These are phyloP conservation scores for Hymenoscyphus scutula DNA, from an alignment of 2,329 filamentous ascomycete genomes.

Conservation along the genomic window DNA sequence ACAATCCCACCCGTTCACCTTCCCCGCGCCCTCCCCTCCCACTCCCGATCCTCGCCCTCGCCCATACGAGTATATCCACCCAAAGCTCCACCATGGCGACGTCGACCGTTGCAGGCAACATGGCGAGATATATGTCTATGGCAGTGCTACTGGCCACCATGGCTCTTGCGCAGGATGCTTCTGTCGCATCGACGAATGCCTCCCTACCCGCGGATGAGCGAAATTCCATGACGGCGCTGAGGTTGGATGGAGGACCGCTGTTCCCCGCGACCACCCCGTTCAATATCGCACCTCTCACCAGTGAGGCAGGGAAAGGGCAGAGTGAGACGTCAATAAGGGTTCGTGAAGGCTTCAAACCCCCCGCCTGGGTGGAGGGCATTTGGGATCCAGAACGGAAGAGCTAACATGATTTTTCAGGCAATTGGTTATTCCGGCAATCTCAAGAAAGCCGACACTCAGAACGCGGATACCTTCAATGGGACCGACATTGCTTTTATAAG, in stretches of 20 bases:
- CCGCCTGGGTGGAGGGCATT: background rate
- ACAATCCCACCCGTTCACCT: background rate
- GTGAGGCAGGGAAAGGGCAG: slow-evolving; percentile 25
- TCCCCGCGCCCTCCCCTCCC: background rate
- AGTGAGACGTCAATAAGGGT: slow-evolving; percentile 24
- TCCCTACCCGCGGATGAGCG: slow-evolving; percentile 24
- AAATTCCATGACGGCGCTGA: slow-evolving; percentile 20
- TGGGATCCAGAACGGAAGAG: background rate
- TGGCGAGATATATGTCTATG: slow-evolving; percentile 20
- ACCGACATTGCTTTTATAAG: slow-evolving; percentile 52
- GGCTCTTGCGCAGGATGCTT: slow-evolving; percentile 24
- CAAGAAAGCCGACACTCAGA: slow-evolving; percentile 16
- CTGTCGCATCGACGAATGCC: slow-evolving; percentile 29
- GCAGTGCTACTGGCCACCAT: slow-evolving; percentile 20
- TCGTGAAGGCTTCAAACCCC: background rate
- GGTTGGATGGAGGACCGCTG: slow-evolving; percentile 18
- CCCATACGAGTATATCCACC: no score
- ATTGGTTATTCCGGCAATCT: slow-evolving; percentile 18
- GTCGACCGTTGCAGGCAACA: slow-evolving; percentile 30
- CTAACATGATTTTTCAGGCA: slow-evolving; percentile 18
- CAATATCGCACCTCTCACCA: slow-evolving; percentile 31
- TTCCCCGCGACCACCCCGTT: slow-evolving; percentile 19
- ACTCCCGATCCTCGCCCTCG: slow-evolving; percentile 7
- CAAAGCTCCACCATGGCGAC: slow-evolving; percentile 27
- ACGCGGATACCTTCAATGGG: slow-evolving; percentile 14